Conservation (phyloP, 495 filamentous ascomycete species). For the Parmelia sp. region DNA sequence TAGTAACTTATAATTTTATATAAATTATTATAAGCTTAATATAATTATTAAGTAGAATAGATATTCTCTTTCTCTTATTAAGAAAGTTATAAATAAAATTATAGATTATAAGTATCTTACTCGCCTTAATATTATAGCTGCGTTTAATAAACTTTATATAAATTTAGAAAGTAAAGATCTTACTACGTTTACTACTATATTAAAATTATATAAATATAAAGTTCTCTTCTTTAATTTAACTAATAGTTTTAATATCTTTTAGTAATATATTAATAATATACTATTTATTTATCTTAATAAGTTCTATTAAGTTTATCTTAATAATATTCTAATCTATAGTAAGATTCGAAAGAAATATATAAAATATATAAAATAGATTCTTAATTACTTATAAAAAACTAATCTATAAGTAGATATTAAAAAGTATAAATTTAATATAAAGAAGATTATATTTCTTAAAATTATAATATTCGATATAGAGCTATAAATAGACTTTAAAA, state of each 20-base stretch:
- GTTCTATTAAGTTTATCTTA: conserved; percentile 11
- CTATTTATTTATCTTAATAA: conserved; percentile 4
- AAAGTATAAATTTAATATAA: conserved; percentile 11
- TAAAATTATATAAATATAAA: too few species aligned
- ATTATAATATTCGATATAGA: background rate
- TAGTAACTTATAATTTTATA: too few species aligned
- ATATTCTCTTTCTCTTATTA: too few species aligned
- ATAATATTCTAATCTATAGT: conserved; percentile 14
- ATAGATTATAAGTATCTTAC: background rate
- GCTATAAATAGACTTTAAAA: background rate
- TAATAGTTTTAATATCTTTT: background rate
- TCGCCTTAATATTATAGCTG: too few species aligned
- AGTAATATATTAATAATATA: background rate
- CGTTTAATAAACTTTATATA: too few species aligned
- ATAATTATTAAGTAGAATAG: too few species aligned
- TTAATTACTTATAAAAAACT: background rate
- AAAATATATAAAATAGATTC: background rate
- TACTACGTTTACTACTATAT: too few species aligned
- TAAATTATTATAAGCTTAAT: too few species aligned
- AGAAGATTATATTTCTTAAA: background rate
- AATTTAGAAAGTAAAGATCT: too few species aligned
- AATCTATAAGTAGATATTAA: background rate
- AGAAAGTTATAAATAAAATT: too few species aligned
- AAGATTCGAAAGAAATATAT: conserved; percentile 3
- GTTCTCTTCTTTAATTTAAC: too few species aligned